Conservation (phyloP, 2,329 filamentous ascomycete species). For the Hansfordia pulvinata region DNA sequence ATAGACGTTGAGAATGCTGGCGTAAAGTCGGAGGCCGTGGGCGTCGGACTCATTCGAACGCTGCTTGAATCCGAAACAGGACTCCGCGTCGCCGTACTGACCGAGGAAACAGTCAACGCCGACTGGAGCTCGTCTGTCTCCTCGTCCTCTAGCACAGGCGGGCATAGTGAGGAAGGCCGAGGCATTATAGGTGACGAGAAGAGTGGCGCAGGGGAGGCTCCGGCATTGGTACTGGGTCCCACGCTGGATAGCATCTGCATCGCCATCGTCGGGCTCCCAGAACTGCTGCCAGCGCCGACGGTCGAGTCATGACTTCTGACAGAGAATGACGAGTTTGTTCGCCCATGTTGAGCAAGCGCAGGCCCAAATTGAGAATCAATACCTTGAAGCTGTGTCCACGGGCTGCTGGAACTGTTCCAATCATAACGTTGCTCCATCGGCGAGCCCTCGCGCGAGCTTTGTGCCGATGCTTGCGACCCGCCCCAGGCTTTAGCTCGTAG, state of each 20-base stretch:
- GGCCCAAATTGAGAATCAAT: slow-evolving; percentile 3
- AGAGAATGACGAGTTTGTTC: slow-evolving; percentile 37
- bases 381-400: slow-evolving; percentile 13
- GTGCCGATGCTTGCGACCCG: slow-evolving; percentile 62
- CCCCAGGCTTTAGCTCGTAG: slow-evolving; percentile 68
- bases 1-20: slow-evolving; percentile 4
- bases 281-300: slow-evolving; percentile 27
- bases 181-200: slow-evolving; percentile 13
- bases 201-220: slow-evolving; percentile 8
- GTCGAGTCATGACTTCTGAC: slow-evolving; percentile 30
- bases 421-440: slow-evolving; percentile 20
- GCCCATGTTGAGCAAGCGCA: slow-evolving; percentile 23
- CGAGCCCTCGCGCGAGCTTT: slow-evolving; percentile 33
- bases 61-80: slow-evolving; percentile 1
- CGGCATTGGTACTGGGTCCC: slow-evolving; percentile 8
- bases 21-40: not conserved
- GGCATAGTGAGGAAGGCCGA: slow-evolving; percentile 14
- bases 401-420: slow-evolving; percentile 32
- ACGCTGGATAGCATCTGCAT: slow-evolving; percentile 14
- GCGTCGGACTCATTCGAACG: not conserved
- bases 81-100: slow-evolving; percentile 3
- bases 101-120: slow-evolving; percentile 17
- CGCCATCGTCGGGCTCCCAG: slow-evolving; percentile 37
- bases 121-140: slow-evolving; percentile 14
- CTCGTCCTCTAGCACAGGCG: slow-evolving; percentile 26